Percentiles rank a stretch among this genome's conserved stretches.
phyloP scores from a whole-genome alignment of 2,329 filamentous ascomycete genomes.

The Neoscytalidium dimidiatum region DNA sequence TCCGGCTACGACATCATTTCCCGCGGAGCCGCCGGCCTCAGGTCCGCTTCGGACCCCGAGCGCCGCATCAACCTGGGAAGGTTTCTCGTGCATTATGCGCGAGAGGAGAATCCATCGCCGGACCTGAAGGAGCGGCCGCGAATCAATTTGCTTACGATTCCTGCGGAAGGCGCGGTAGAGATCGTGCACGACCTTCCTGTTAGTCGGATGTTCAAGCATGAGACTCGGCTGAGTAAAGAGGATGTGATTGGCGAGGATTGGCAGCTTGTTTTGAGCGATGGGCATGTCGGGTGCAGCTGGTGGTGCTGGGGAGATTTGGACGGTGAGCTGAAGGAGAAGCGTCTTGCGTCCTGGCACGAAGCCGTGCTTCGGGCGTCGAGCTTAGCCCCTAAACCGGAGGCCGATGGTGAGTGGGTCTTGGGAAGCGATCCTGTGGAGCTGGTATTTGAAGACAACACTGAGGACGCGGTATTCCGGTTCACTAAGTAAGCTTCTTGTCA shows the following conservation, averaged over 20 bases:
- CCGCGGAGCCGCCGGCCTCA: background rate
- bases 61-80: background rate
- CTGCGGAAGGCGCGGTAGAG: slow-evolving; percentile 1
- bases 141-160: slow-evolving; percentile 13
- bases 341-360: slow-evolving; percentile 10
- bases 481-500: background rate
- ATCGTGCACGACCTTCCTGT: slow-evolving; percentile 12
- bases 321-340: slow-evolving; percentile 11
- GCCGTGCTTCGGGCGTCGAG: background rate
- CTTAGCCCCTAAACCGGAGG: background rate
- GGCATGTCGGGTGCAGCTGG: slow-evolving; percentile 19
- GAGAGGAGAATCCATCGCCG: background rate
- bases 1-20: background rate
- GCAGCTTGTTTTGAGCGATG: background rate
- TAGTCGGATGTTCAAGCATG: background rate
- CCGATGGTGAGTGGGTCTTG: slow-evolving; percentile 14
- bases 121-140: slow-evolving; percentile 16
- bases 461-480: background rate
- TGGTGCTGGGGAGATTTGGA: slow-evolving; percentile 22
- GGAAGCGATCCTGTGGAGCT: slow-evolving; percentile 9
- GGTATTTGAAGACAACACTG: slow-evolving; percentile 1
- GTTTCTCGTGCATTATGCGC: background rate
- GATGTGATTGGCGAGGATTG: slow-evolving; percentile 12
- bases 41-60: background rate
- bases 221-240: background rate